Percentiles rank a stretch among this genome's conserved stretches.
Evolutionary conservation across 2,329 filamentous ascomycete species (phyloP).

Genomic region (Fusarium pseudocircinatum): DNA sequence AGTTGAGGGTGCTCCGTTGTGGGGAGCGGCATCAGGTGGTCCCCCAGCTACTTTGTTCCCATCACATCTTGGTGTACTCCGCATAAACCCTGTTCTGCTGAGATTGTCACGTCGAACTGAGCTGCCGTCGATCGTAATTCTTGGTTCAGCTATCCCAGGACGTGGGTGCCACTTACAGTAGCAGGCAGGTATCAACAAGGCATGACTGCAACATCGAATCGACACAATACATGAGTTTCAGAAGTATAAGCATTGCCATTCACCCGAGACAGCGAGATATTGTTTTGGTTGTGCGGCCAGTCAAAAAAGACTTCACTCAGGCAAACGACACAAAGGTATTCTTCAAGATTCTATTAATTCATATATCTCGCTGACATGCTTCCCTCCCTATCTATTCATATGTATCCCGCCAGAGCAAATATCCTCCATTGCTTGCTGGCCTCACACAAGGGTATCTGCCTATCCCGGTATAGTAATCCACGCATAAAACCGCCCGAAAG

Average conservation of each 20-base stretch:
- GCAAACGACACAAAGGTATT: neutral
- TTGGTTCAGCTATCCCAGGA: neutral
- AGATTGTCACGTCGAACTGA: too few species aligned
- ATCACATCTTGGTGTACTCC: too few species aligned
- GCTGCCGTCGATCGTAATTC: neutral
- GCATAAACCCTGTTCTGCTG: neutral
- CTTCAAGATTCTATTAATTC: constrained; percentile 33
- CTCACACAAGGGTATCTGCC: constrained; percentile 34
- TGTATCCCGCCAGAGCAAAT: constrained; percentile 11
- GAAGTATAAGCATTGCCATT: too few species aligned
- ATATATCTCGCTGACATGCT: constrained; percentile 9
- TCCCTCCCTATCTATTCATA: constrained; percentile 27
- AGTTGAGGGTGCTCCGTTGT: neutral
- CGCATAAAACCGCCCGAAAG: constrained; percentile 24
- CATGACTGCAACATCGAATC: neutral
- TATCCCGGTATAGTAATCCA: constrained; percentile 29
- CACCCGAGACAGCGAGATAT: too few species aligned
- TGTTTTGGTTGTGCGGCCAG: neutral
- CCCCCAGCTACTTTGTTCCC: neutral
- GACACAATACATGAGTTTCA: too few species aligned
- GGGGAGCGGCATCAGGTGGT: neutral
- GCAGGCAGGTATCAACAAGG: too few species aligned
- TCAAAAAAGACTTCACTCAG: neutral
- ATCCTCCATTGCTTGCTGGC: constrained; percentile 9
- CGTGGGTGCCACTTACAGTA: too few species aligned